Conservation (phyloP, 2,329 filamentous ascomycete species). For the Periconia sp. region DNA sequence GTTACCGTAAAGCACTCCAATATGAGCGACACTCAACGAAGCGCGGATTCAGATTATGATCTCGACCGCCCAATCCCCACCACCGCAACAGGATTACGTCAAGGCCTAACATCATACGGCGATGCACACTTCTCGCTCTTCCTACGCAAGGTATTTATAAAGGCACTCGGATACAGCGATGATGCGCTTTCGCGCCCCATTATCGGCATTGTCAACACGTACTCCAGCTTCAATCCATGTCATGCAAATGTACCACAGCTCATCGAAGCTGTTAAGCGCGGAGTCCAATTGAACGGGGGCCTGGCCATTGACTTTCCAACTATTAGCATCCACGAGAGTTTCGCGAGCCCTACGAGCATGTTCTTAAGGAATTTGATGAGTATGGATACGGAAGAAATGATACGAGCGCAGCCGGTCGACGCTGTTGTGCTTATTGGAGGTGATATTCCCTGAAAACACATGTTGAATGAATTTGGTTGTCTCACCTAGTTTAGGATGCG, state of each 20-base stretch:
- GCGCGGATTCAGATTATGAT: conserved; percentile 55
- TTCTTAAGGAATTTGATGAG: conserved; percentile 74
- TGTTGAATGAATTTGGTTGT: no score
- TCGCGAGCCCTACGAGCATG: conserved; percentile 73
- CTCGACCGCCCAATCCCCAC: conserved; percentile 56
- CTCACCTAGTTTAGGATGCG: conserved; percentile 61
- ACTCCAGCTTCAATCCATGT: conserved; percentile 73
- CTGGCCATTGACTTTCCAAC: conserved; percentile 74
- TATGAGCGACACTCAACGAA: no score
- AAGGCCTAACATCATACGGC: conserved; percentile 68
- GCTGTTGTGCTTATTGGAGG: conserved; percentile 68
- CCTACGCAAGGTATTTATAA: conserved; percentile 75
- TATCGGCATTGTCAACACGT: conserved; percentile 74
- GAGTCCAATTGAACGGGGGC: conserved; percentile 67
- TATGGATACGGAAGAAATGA: conserved; percentile 81
- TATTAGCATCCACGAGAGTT: conserved; percentile 70
- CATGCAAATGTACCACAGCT: conserved; percentile 73
- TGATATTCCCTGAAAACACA: conserved; percentile 22
- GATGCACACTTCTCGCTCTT: conserved; percentile 76
- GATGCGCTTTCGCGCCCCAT: conserved; percentile 71
- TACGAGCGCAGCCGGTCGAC: conserved; percentile 70
- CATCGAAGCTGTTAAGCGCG: conserved; percentile 69
- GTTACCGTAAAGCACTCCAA: no score
- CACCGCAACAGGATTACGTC: conserved; percentile 56
- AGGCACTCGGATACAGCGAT: conserved; percentile 72